Evolutionary conservation across 2,329 filamentous ascomycete genomes (phyloP), one percentile per base, ranked within the genome.

Genomic region (Bipolaris victoriae): DNA sequence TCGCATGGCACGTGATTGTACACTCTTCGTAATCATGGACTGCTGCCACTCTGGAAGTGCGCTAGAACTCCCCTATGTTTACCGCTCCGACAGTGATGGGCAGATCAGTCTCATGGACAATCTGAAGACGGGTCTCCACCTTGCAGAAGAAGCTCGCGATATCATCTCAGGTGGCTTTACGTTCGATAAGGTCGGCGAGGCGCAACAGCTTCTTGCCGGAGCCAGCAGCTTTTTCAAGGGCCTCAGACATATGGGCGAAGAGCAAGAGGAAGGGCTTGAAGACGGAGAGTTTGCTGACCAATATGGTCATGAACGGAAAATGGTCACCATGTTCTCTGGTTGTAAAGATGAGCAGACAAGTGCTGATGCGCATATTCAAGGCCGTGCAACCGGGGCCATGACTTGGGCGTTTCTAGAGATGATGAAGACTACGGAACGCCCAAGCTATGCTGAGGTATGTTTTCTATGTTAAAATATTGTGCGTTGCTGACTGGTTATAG

Each of bases 21-120:
- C 81, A 1, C 76, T 86, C 13, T 84, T 84, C 66, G 79, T 85
- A 61, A 73, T 87, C 26, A 82, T 88, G 64, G 85, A 88, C 68
- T 87, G 85, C 71, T 88, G 85, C 65, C 85, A 87, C 69, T 84
- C 82, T 2, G 85, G 85, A 29, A 85, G 83, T 0, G 84, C 84
- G 0, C 78, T 85, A 39, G 85, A 87, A 57, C 72, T 88, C 1
- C 85, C 85, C 0, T 87, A 77, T 58, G 81, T 87, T 18, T 87
- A 83, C 67, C 82, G 83, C 22, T 79, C 79, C 3, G 84, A 87
- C 62, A 79, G 79, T 24, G 81, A 86, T 10, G 85, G 85, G 39
- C 83, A 84, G 55, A 78, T 87, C 53, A 82, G 77, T 57, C 66
- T 86, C 20, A 75, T 87, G 54, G 82, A 86, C 68, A 85, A 85